Evolutionary conservation across 495 filamentous ascomycete species (phyloP), one percentile per base, ranked within the genome.

Genomic region (Hypoxylon subgilvum): DNA sequence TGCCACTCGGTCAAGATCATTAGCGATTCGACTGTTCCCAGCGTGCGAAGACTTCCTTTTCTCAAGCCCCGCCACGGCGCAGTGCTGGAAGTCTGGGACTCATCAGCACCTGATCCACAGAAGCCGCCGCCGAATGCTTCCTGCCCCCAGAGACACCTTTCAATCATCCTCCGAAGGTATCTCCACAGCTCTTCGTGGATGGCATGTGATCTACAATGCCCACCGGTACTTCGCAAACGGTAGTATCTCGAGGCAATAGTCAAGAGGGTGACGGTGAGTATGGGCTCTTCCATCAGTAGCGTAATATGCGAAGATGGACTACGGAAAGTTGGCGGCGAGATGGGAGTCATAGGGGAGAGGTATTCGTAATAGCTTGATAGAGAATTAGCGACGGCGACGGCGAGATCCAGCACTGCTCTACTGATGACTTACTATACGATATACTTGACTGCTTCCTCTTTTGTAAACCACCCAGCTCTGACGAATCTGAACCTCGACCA

Each of bases 1-100:
- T 98, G 94, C 91, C 94, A 98, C 63, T 98, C 94, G 7, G 92
- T 97, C 39, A 98, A 76, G 22, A 98, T 87, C 77, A 97, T 82
- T 18, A 98, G 73, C 14, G 90, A 92, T 75, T 98, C 95, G 38
- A 98, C 88, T 0, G 94, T 96, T 3, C 94, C 94, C 4, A 98
- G 75, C 1, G 92, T 96, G 31, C 94, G 82, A 31, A 98, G 78
- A 52, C 88, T 87, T 25, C 93, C 91, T 71, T 87, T 90, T 28
- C 84, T 72, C 17, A 82, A 65, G 4, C 74, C 82, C 36, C 80
- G 67, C 81, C 81, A 82, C 1, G 81, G 79, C 12, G 84, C 82
- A 2, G 82, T 84, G 58, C 81, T 82, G 1, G 81, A 84, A 19
- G 82, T 82, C 66, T 89, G 85, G n/a, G 81, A 74, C 10, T 84